Evolutionary conservation across 345 rosid species (phyloP).

Genomic region (Populus ilicifolia): DNA sequence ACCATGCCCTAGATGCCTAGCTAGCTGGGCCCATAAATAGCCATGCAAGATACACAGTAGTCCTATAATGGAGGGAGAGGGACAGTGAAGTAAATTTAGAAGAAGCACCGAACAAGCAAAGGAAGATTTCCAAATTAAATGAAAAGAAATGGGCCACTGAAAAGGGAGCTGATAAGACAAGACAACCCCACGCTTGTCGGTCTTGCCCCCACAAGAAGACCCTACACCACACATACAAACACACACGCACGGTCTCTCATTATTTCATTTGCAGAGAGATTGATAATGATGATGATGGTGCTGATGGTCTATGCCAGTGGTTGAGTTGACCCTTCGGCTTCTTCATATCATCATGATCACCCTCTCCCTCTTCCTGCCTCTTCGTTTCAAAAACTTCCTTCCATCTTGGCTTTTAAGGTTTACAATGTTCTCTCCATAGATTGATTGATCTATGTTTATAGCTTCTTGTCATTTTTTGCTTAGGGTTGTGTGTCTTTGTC

Average conservation of each 20-base stretch:
- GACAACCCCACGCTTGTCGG: conserved; percentile 47
- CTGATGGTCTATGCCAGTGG: background rate
- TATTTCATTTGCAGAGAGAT: conserved; percentile 1
- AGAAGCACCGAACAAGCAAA: background rate
- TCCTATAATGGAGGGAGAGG: background rate
- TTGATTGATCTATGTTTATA: background rate
- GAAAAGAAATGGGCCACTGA: conserved; percentile 13
- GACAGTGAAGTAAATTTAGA: background rate
- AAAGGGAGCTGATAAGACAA: conserved; percentile 33
- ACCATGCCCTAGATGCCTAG: background rate
- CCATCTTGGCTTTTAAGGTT: background rate
- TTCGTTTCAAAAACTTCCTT: too few species aligned
- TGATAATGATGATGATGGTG: background rate
- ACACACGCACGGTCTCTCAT: conserved; percentile 2
- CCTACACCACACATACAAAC: background rate
- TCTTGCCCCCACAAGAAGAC: conserved; percentile 1
- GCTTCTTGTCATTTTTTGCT: background rate
- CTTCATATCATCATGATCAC: background rate
- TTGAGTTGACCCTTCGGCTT: background rate
- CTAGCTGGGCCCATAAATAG: background rate
- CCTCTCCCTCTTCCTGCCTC: background rate
- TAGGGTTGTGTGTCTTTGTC: background rate
- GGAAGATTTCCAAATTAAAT: background rate
- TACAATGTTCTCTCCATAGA: background rate
- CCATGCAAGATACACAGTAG: background rate